Evolutionary conservation across 2,329 filamentous ascomycete species (phyloP).

Genomic region (Dactylellina sp.): DNA sequence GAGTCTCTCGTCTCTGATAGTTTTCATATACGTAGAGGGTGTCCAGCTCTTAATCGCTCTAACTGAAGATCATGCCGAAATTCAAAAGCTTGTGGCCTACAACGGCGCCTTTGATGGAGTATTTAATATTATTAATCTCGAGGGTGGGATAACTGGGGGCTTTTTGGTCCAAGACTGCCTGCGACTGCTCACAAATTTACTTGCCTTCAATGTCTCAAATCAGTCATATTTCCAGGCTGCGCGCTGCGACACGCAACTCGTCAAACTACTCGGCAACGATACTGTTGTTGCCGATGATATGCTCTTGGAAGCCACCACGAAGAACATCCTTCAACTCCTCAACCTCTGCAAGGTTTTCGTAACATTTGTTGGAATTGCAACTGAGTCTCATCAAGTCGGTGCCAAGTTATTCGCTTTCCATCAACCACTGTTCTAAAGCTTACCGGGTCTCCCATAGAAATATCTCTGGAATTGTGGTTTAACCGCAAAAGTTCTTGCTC

Average conservation of each 20-base stretch:
- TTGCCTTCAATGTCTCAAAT: constrained; percentile 88
- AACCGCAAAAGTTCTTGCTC: constrained; percentile 80
- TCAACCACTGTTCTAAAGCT: neutral
- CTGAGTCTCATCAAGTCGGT: constrained; percentile 77
- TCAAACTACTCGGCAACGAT: constrained; percentile 72
- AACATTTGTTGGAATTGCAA: constrained; percentile 80
- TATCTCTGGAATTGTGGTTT: constrained; percentile 87
- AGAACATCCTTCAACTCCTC: constrained; percentile 90
- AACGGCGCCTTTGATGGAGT: constrained; percentile 91
- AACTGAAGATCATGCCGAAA: constrained; percentile 84
- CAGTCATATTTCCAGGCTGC: constrained; percentile 94
- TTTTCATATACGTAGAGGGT: constrained; percentile 70
- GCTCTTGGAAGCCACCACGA: constrained; percentile 76
- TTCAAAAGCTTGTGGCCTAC: constrained; percentile 95
- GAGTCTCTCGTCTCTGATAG: constrained; percentile 56
- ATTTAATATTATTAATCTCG: constrained; percentile 82
- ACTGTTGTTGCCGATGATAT: constrained; percentile 3
- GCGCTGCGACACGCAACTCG: constrained; percentile 79
- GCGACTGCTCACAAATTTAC: constrained; percentile 86
- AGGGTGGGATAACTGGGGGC: constrained; percentile 87
- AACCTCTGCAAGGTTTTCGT: constrained; percentile 89
- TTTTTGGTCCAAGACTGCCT: constrained; percentile 92
- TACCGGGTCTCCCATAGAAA: constrained; percentile 61
- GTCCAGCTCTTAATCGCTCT: constrained; percentile 88
- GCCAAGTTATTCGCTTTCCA: neutral